Evolutionary conservation across 2,329 filamentous ascomycete species (phyloP).

Genomic region (Plenodomus tracheiphilus): DNA sequence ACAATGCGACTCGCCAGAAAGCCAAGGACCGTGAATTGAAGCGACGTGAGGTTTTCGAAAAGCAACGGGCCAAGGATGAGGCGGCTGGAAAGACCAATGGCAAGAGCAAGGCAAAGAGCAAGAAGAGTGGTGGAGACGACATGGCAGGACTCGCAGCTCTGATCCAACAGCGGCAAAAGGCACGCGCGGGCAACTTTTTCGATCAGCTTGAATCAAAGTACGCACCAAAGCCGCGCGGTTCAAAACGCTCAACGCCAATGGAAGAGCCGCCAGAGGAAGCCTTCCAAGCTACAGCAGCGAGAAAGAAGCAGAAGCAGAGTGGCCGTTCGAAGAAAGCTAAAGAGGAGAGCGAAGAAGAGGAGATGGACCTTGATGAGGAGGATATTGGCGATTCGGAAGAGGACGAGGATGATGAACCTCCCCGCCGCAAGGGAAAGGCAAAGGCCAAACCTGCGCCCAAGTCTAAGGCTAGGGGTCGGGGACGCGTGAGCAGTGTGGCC

Average conservation of each 20-base stretch:
- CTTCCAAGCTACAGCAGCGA: constrained; percentile 47
- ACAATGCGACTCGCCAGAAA: constrained; percentile 32
- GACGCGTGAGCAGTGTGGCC: constrained; percentile 15
- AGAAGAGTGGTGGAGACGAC: constrained; percentile 35
- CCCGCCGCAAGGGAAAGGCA: constrained; percentile 24
- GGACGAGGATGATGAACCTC: constrained; percentile 19
- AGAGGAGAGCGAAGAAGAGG: constrained; percentile 23
- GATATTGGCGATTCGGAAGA: constrained; percentile 32
- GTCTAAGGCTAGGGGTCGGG: constrained; percentile 15
- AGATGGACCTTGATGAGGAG: constrained; percentile 27
- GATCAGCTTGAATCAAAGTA: constrained; percentile 42
- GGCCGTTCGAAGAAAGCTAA: constrained; percentile 18
- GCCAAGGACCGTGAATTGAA: constrained; percentile 42
- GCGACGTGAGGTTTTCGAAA: constrained; percentile 53
- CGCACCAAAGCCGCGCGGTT: constrained; percentile 46
- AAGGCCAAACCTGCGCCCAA: constrained; percentile 2
- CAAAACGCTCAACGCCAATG: constrained; percentile 48
- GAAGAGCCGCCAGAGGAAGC: constrained; percentile 67
- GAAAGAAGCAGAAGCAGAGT: constrained; percentile 32
- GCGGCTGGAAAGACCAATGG: constrained; percentile 52
- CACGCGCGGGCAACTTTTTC: constrained; percentile 41
- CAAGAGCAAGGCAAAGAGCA: constrained; percentile 51
- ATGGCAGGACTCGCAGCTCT: constrained; percentile 43
- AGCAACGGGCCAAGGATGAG: constrained; percentile 55
- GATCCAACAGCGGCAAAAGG: constrained; percentile 42